Evolutionary conservation across 78 protist genomes (phyloP), one percentile per base, ranked within the genome.

Genomic region (Dictyostelium brefeldianum): DNA sequence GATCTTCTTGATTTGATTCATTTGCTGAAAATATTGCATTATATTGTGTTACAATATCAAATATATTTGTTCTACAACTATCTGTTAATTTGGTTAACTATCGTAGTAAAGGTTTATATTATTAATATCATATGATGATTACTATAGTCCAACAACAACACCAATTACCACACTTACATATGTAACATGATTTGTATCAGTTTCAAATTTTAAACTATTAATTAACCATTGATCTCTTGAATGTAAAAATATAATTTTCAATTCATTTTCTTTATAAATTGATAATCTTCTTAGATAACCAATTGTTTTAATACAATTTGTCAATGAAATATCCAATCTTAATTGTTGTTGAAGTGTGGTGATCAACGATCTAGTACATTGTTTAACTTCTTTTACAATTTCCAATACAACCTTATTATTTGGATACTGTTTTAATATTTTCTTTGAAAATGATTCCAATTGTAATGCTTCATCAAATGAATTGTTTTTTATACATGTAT

Each of bases 1-100:
- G 67, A 3, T 69, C 50, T 4, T 87, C 93, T 50, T 87, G 79
- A 29, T 87, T 65, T 14, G 67, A 25, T 46, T 83, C 91, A 83
- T 77, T 80, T 36, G 43, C 43, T 59, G 93, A 87, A 29, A 87
- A 87, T 15, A 87, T 77, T 27, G 93, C 93, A 77, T 57, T 87
- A 78, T 75, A 87, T 36, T 87, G 93, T 36, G 93, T 87, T 8
- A 87, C 74, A 31, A 87, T 77, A 77, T 87, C 93, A 29, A 87
- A 87, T 18, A 87, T 77, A 64, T 87, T 87, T 1, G 84, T 77
- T 87, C 93, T 74, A 64, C 78, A 87, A 77, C 84, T 59, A 56
- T 87, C 93, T 77, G 93, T 87, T 27, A 77, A 77, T 87, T 87
- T 87, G 27, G 92, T 87, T 31, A 87, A 50, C 92, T 87, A 75